Evolutionary conservation across 371 early-diverging fungal genomes (phyloP), one percentile per base, ranked within the genome.

Genomic region (Phascolomyces articulosus): DNA sequence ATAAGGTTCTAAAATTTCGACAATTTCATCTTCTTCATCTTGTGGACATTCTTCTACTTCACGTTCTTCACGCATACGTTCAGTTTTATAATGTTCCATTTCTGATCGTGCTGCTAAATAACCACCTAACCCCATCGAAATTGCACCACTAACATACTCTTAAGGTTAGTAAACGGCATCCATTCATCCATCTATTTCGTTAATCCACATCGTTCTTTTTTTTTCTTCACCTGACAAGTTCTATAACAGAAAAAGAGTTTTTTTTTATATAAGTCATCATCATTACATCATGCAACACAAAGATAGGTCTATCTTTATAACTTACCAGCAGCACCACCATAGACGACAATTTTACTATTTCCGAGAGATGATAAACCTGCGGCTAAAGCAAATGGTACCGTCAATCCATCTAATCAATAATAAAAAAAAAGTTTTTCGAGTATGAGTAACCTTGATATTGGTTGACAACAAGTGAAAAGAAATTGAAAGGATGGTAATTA

Each of bases 351-450:
- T 29, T 78, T 74, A 9, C 84, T 77, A 66, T 81, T 79, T 38
- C 87, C 84, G 24, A 89, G 78, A 21, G 86, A 79, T 24, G 89
- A 79, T 41, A 91, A 78, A 51, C 91, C 92, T 6, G 92, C 92
- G 40, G 92, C 89, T 53, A 91, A 75, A 23, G 92, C 92, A 75
- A 91, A 91, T 15, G 92, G 92, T 8, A 90, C 92, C 8, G 91
- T 91, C 34, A 91, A 80, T 18, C 92, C 92, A 75, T 90, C 92
- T 80, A 53, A 34, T 34, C 6, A 2, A 9, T 34, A 34, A 31
- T 10, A 31, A 31, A 9, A 26, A 3, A n/a, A 63, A 13, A 31
- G 16, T 13, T 38, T 38, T 38, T 38, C 13, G 55, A 6, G 26
- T 54, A 24, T 23, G 23, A 6, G 9, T 13, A 38, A 38, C 9